phyloP scores from a whole-genome alignment of 2,329 filamentous ascomycete species.

The Metarhizium sp. region DNA sequence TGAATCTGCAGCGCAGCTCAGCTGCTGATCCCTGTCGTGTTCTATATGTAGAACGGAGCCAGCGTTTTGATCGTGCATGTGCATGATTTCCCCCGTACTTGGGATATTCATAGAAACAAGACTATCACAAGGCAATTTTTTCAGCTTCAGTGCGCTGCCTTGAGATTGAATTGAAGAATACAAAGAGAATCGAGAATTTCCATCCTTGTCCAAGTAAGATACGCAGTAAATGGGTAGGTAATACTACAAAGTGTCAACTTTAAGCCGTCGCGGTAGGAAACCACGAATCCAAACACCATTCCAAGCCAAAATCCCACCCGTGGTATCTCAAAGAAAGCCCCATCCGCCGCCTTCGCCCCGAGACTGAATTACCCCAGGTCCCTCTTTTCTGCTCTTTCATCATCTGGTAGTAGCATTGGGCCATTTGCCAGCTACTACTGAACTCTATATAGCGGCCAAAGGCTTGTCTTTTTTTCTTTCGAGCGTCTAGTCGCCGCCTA shows the following conservation, averaged over 20 bases:
- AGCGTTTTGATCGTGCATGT: background rate
- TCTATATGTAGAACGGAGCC: background rate
- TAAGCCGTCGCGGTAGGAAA: background rate
- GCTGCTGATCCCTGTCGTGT: background rate
- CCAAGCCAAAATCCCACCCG: background rate
- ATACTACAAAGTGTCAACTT: background rate
- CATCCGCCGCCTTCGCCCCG: background rate
- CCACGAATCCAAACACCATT: background rate
- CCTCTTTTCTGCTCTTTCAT: background rate
- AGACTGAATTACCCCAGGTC: background rate
- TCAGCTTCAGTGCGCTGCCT: background rate
- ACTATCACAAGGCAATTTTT: background rate
- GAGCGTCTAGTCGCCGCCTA: slow-evolving; percentile 31
- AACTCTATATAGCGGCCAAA: background rate
- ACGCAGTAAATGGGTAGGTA: background rate
- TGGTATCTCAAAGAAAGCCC: background rate
- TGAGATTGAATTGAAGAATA: background rate
- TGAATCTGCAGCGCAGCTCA: background rate
- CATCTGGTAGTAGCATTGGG: background rate
- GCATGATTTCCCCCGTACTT: background rate
- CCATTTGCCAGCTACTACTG: background rate
- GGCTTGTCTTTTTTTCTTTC: background rate
- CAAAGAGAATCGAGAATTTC: background rate
- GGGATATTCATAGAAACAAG: background rate
- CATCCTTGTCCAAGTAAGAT: background rate